These are phyloP conservation scores for Erythrophleum ivorense DNA, from an alignment of 331 rosid genomes.

Conservation along the genomic window DNA sequence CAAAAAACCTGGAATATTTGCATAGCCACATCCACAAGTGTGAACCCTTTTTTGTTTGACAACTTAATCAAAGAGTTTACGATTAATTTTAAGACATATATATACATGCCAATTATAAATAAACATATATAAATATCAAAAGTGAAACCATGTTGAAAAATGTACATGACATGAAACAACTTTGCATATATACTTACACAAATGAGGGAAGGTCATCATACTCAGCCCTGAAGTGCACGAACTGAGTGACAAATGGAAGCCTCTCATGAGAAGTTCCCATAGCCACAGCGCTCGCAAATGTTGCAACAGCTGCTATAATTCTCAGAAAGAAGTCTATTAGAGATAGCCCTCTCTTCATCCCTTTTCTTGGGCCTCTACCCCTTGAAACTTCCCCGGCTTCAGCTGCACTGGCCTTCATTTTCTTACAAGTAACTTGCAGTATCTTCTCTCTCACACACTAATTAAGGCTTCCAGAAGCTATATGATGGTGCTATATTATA, in stretches of 20 bases:
- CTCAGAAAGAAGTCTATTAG: conserved; percentile 68
- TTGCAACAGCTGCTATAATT: conserved; percentile 56
- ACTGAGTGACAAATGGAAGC: conserved; percentile 60
- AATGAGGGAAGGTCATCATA: conserved; percentile 74
- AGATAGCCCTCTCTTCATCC: conserved; percentile 52
- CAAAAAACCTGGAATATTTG: conserved; percentile 67
- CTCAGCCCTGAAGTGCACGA: conserved; percentile 66
- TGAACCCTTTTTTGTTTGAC: not conserved
- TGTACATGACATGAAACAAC: not conserved
- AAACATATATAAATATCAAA: not conserved
- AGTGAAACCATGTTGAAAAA: not conserved
- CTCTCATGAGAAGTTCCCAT: conserved; percentile 72
- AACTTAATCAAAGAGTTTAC: too few species aligned
- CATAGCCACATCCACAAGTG: not conserved
- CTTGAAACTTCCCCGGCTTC: conserved; percentile 47
- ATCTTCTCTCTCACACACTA: not conserved
- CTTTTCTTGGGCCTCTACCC: conserved; percentile 20
- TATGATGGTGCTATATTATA: too few species aligned
- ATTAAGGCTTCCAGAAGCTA: too few species aligned
- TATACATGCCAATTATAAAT: too few species aligned
- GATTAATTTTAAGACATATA: too few species aligned
- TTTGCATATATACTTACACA: conserved; percentile 38
- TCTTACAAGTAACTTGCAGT: not conserved
- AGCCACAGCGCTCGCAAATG: conserved; percentile 63
- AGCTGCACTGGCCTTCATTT: conserved; percentile 50